Evolutionary conservation across 2,329 filamentous ascomycete genomes (phyloP), one percentile per base, ranked within the genome.

Genomic region (Dendryphion nanum): DNA sequence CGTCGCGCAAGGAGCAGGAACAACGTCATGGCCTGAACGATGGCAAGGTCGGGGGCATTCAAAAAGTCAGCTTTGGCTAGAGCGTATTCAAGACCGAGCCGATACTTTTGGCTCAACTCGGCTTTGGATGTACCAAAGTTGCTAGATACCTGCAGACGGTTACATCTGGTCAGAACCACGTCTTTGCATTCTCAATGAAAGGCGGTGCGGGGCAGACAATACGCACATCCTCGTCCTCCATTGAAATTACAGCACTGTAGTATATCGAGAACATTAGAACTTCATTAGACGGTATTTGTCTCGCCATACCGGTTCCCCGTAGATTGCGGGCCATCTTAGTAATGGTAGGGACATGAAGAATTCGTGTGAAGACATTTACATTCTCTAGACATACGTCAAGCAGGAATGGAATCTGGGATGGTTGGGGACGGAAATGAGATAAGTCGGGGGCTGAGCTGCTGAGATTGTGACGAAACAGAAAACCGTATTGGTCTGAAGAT

Each of bases 251-350:
- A 0, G 76, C 71, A 0, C 75, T 71, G 45, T 79, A 81, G 57
- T 78, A 81, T 5, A 81, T 76, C 0, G 76, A 64, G 49, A 81
- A 79, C 54, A 79, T 58, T 30, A 81, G 51, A 1, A 77, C 76
- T 41, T 79, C 74, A 30, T 76, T 67, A 3, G 68, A 58, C 1
- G 71, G 68, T 0, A 67, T 62, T 1, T 75, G 49, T 4, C 39
- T 39, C 2, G 55, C 50, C 28, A 52, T 45, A 16, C 61, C 59
- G 18, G n/a, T 31, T 7, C 17, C 14, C 3, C 66, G 64, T 6
- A 68, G 47, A 18, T 64, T 59, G 3, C 67, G 64, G 5, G 69
- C 50, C 33, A 72, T 55, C 26, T 68, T 65, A 2, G 41, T 55
- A 1, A 75, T 47, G 2, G 66, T 70, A 0, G 75, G 72, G 39